phyloP scores from a whole-genome alignment of 2,329 filamentous ascomycete genomes.

The Hypoxylon sp. region DNA sequence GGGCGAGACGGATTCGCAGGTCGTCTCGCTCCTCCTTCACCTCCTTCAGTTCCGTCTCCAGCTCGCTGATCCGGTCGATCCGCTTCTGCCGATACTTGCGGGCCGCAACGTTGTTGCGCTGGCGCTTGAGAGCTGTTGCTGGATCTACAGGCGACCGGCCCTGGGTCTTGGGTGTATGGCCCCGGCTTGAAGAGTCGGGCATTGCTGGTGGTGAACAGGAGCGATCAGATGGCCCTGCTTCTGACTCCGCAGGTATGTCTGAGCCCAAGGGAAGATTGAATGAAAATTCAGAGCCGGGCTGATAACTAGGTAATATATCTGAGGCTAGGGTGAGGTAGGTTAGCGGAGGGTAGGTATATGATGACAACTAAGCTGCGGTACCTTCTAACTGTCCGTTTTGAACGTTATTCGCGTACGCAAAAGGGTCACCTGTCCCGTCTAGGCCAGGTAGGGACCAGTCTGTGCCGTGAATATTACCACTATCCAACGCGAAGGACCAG shows the following conservation, averaged over 20 bases:
- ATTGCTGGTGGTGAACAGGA: conserved; percentile 15
- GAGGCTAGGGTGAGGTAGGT: conserved; percentile 8
- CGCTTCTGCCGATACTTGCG: conserved; percentile 75
- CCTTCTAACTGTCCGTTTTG: conserved; percentile 38
- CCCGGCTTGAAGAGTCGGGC: conserved; percentile 24
- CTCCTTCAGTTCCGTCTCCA: conserved; percentile 66
- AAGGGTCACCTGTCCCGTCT: conserved; percentile 30
- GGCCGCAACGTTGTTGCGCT: conserved; percentile 75
- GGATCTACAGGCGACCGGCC: conserved; percentile 42
- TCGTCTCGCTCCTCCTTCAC: conserved; percentile 70
- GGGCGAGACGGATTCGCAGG: conserved; percentile 66
- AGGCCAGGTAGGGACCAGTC: conserved; percentile 41
- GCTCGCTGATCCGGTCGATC: conserved; percentile 68
- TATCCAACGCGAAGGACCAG: conserved; percentile 39
- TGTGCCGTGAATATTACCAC: conserved; percentile 22
- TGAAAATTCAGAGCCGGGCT: conserved; percentile 34
- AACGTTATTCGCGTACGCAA: conserved; percentile 36
- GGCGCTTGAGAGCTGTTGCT: conserved; percentile 61
- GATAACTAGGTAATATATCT: conserved; percentile 37
- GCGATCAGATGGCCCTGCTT: conserved; percentile 8
- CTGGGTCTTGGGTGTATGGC: conserved; percentile 17
- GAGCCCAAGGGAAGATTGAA: conserved; percentile 33
- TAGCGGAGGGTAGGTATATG: neutral
- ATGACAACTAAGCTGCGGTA: conserved; percentile 25
- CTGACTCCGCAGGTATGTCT: conserved; percentile 21